Evolutionary conservation across 805 yeast genomes (phyloP), one percentile per base, ranked within the genome.

Genomic region (Hanseniaspora jakobsenii): DNA sequence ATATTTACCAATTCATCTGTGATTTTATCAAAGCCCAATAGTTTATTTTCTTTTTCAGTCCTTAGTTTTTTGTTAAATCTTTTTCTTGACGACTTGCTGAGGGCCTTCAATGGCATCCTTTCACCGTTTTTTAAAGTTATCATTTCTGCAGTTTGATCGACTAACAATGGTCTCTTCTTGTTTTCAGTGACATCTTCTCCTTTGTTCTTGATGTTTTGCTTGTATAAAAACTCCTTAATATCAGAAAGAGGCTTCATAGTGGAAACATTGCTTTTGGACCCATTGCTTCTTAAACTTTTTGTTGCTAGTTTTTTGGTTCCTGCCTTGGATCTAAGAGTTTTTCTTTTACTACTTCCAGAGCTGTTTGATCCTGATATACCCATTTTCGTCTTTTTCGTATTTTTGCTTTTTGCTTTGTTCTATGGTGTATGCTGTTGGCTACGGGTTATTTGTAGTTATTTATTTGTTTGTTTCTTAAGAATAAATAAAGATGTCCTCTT

Each of bases 21-120:
- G 30, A 36, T 47, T 37, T 31, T 35, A 21, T 42, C 46, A 41
- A 81, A 63, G 14, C 72, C 74, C 23, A 65, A 64, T 44, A 77
- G 62, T 36, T 81, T 60, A 51, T 81, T 91, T 43, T 69, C 66
- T 73, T 81, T 69, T 53, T 76, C 71, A 4, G 87, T 84, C 52
- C 72, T 73, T 48, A 82, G 63, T 51, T 77, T 73, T 47, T 79
- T 81, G 52, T 71, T 72, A 38, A 68, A 66, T 52, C 69, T 72
- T 51, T 82, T 73, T 53, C 78, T 42, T 12, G 13, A 42, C 9
- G 46, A 42, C 24, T 42, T 42, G 23, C 46, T 42, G 17, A 42
- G 26, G 14, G 32, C 31, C 9, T 32, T 32, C 12, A 43, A 14
- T 3, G 47, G 32, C 6, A 36, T 37, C 23, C 30, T 36, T 19